phyloP scores from a whole-genome alignment of 805 yeast genomes.

The Zygosaccharomyces siamensis region DNA sequence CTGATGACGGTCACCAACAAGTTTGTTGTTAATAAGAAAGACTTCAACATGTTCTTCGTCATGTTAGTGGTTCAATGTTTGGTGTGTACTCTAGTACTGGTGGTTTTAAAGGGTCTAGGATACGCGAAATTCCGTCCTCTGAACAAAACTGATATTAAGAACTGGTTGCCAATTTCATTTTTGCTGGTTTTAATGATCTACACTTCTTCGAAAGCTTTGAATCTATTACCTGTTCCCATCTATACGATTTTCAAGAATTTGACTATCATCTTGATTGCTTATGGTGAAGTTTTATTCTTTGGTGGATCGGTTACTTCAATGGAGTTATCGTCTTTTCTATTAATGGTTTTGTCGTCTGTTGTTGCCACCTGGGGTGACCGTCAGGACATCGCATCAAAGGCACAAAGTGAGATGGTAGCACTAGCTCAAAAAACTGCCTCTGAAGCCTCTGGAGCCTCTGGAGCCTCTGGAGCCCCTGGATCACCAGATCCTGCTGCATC shows the following conservation, averaged over 20 bases:
- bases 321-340: constrained; percentile 81
- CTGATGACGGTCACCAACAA: constrained; percentile 97
- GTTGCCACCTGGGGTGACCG: constrained; percentile 90
- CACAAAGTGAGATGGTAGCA: constrained; percentile 6
- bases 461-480: no score
- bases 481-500: constrained; percentile 16
- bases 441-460: no score
- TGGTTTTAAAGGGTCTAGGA: constrained; percentile 65
- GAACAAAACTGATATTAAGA: constrained; percentile 82
- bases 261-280: constrained; percentile 93
- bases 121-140: constrained; percentile 82
- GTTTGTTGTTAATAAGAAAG: constrained; percentile 71
- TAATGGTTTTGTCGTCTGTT: constrained; percentile 94
- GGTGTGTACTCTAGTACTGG: constrained; percentile 74
- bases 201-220: constrained; percentile 93
- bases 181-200: constrained; percentile 90
- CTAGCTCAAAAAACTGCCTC: constrained; percentile 11
- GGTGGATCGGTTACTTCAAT: constrained; percentile 87
- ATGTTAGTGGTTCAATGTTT: constrained; percentile 82
- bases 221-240: constrained; percentile 86
- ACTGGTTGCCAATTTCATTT: constrained; percentile 93
- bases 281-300: constrained; percentile 97
- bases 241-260: constrained; percentile 97
- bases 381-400: constrained; percentile 32
- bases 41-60: constrained; percentile 80